Evolutionary conservation across 2,329 filamentous ascomycete species (phyloP).

Genomic region (Aspergillus pseudoviridinutans): DNA sequence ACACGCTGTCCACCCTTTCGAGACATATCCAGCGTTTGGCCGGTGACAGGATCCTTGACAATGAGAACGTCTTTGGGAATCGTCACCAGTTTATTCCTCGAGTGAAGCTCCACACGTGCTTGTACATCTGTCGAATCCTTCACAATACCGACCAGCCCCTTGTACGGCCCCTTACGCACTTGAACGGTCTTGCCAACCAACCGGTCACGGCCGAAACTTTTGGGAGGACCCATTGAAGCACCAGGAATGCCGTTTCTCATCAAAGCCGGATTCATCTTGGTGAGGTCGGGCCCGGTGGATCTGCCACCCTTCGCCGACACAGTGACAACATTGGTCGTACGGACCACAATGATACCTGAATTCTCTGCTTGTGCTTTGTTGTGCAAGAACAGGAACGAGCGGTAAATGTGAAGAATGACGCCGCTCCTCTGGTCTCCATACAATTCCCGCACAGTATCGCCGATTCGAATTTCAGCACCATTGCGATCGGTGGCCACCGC

Average conservation of each 20-base stretch:
- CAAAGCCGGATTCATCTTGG: slow-evolving; percentile 87
- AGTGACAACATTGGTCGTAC: slow-evolving; percentile 79
- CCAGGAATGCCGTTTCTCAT: slow-evolving; percentile 60
- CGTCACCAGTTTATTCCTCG: slow-evolving; percentile 86
- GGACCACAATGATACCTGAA: slow-evolving; percentile 81
- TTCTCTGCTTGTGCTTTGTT: slow-evolving; percentile 82
- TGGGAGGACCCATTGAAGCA: slow-evolving; percentile 62
- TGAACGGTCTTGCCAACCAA: slow-evolving; percentile 89
- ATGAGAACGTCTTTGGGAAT: slow-evolving; percentile 76
- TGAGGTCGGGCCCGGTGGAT: slow-evolving; percentile 71
- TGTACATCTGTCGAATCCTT: slow-evolving; percentile 86
- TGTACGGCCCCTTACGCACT: slow-evolving; percentile 81
- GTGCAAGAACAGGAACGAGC: slow-evolving; percentile 86
- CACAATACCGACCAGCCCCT: slow-evolving; percentile 89
- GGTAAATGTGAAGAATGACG: slow-evolving; percentile 88
- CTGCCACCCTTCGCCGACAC: slow-evolving; percentile 92
- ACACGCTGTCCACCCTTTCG: slow-evolving; percentile 42
- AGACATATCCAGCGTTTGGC: slow-evolving; percentile 70
- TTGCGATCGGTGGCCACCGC: slow-evolving; percentile 90
- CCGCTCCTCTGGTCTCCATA: slow-evolving; percentile 81
- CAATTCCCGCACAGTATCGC: slow-evolving; percentile 88
- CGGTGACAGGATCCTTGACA: slow-evolving; percentile 77
- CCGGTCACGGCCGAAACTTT: slow-evolving; percentile 70
- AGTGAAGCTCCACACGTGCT: slow-evolving; percentile 88
- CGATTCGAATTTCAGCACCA: slow-evolving; percentile 84